Conservation (phyloP, 2,329 filamentous ascomycete species). For the Plenodomus biglobosus region DNA sequence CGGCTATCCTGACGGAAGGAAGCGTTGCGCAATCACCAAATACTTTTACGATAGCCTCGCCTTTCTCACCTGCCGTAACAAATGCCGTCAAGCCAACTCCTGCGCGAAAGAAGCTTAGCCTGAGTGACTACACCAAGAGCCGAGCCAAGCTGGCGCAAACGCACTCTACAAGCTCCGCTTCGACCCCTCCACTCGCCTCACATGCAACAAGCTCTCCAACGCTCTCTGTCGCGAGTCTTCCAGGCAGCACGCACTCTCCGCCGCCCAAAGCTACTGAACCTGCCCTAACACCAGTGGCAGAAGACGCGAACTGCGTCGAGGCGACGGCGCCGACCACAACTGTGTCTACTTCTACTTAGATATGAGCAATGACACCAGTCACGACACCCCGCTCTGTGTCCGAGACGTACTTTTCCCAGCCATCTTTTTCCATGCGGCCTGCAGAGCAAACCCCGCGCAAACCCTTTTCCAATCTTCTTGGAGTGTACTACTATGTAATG, state of each 20-base stretch:
- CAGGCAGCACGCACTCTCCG: conserved; percentile 29
- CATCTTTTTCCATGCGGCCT: conserved; percentile 8
- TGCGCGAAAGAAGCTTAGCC: conserved; percentile 53
- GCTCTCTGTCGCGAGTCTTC: conserved; percentile 34
- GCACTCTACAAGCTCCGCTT: conserved; percentile 24
- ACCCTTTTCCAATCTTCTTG: conserved; percentile 16
- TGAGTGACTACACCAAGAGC: conserved; percentile 54
- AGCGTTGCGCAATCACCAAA: conserved; percentile 36
- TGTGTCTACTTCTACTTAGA: conserved; percentile 20
- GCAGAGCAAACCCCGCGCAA: conserved; percentile 20
- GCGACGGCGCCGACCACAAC: conserved; percentile 10
- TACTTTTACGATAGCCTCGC: conserved; percentile 23
- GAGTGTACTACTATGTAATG: conserved; percentile 43
- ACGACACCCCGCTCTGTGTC: conserved; percentile 31
- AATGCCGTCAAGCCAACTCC: conserved; percentile 47
- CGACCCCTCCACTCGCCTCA: conserved; percentile 26
- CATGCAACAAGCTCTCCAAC: conserved; percentile 39
- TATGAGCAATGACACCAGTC: conserved; percentile 26
- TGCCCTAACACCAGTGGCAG: conserved; percentile 28
- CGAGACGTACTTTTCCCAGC: background rate
- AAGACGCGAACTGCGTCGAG: conserved; percentile 19
- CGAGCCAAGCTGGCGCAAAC: conserved; percentile 44
- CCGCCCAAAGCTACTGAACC: conserved; percentile 29
- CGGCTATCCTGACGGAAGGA: conserved; percentile 20
- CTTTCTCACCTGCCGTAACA: conserved; percentile 45